Percentiles rank a stretch among this genome's conserved stretches.
Conservation (phyloP, 148 eudicot genomes). For the Nyssa sinensis region DNA sequence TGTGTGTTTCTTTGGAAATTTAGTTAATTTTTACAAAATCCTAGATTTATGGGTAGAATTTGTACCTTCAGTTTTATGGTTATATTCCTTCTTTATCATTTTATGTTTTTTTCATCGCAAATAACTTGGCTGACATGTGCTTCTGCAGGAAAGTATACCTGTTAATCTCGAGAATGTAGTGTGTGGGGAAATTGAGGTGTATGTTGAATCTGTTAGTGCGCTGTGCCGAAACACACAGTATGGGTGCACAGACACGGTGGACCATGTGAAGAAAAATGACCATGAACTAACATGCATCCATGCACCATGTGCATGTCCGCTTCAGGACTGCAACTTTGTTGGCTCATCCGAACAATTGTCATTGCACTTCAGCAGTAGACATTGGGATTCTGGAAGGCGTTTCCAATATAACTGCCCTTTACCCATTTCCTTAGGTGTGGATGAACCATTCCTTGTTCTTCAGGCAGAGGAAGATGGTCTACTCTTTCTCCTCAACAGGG, state of each 20-base stretch:
- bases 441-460: constrained; percentile 40
- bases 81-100: background rate
- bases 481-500: constrained; percentile 43
- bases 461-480: constrained; percentile 57
- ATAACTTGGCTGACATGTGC: constrained; percentile 12
- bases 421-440: constrained; percentile 19
- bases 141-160: constrained; percentile 18
- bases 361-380: constrained; percentile 41
- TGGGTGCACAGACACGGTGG: constrained; percentile 35
- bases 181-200: constrained; percentile 29
- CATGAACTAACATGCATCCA: constrained; percentile 39
- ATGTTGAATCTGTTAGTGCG: constrained; percentile 30
- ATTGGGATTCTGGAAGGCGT: constrained; percentile 34
- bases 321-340: constrained; percentile 33
- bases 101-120: background rate
- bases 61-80: background rate
- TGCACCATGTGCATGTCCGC: constrained; percentile 55
- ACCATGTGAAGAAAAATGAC: constrained; percentile 21
- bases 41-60: background rate
- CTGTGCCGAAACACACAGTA: constrained; percentile 30
- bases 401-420: constrained; percentile 36
- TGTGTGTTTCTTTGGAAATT: constrained; percentile 9
- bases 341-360: constrained; percentile 34
- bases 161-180: constrained; percentile 14
- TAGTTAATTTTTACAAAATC: constrained; percentile 1